These are phyloP conservation scores for Hepatocystis sp. DNA, from an alignment of 169 alveolate genomes.

Conservation along the genomic window DNA sequence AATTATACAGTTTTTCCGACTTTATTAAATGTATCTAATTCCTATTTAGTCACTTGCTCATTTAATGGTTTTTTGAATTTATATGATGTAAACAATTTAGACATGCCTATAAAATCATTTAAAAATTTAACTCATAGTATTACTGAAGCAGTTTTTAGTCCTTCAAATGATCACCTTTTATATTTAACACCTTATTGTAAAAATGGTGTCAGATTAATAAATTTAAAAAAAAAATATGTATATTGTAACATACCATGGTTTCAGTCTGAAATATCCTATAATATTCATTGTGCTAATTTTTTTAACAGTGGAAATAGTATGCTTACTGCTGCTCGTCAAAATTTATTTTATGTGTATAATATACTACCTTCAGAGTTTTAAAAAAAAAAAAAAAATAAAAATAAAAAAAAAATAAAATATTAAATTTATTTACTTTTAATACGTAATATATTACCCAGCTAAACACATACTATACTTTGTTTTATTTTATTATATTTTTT, in stretches of 20 bases:
- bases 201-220: constrained; percentile 46
- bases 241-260: constrained; percentile 73
- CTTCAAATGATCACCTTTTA: constrained; percentile 28
- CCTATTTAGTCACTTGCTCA: constrained; percentile 41
- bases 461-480: too few species aligned
- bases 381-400: too few species aligned
- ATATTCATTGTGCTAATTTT: constrained; percentile 52
- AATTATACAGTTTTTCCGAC: constrained; percentile 72
- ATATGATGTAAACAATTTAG: constrained; percentile 41
- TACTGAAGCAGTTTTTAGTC: constrained; percentile 26
- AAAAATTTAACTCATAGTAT: constrained; percentile 49
- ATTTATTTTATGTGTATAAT: too few species aligned
- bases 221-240: constrained; percentile 42
- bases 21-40: constrained; percentile 22
- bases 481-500: too few species aligned
- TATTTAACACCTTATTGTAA: constrained; percentile 28
- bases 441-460: too few species aligned
- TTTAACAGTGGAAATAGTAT: constrained; percentile 67
- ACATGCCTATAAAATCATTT: constrained; percentile 40
- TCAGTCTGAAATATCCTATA: constrained; percentile 1
- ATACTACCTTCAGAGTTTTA: too few species aligned
- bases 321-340: too few species aligned
- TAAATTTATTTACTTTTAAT: too few species aligned
- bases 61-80: constrained; percentile 57
- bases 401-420: too few species aligned